A percentile compares a stretch with the other conserved stretches of the same genome.
These are phyloP conservation scores for Dichotomocladium elegans DNA, from an alignment of 371 early-diverging fungal genomes.

Conservation along the genomic window DNA sequence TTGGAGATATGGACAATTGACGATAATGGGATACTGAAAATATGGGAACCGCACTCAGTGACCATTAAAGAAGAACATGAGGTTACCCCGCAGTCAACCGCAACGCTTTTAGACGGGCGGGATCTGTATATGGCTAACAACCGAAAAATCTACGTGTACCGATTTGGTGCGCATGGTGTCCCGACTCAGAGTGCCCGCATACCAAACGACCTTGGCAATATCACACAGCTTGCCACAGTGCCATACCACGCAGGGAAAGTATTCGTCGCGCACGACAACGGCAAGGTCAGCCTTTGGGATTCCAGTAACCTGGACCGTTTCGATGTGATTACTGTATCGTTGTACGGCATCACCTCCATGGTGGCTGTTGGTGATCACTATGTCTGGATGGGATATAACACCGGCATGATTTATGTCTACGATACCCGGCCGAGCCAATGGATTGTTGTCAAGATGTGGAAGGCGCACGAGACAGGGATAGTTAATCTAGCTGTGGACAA, in stretches of 20 bases:
- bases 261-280: conserved; percentile 78
- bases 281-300: conserved; percentile 76
- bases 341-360: conserved; percentile 69
- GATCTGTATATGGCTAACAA: conserved; percentile 50
- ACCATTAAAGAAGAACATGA: not conserved
- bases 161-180: conserved; percentile 20
- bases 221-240: conserved; percentile 56
- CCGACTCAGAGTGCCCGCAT: conserved; percentile 25
- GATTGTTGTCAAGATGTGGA: conserved; percentile 70
- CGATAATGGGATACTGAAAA: conserved; percentile 63
- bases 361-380: conserved; percentile 57
- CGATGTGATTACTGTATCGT: conserved; percentile 51
- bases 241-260: conserved; percentile 46
- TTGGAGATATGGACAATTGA: conserved; percentile 74
- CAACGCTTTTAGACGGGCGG: conserved; percentile 45
- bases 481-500: conserved; percentile 56
- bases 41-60: conserved; percentile 57
- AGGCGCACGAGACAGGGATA: conserved; percentile 59
- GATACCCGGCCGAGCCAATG: conserved; percentile 57
- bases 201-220: conserved; percentile 54
- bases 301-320: conserved; percentile 37
- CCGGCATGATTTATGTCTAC: conserved; percentile 77
- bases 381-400: conserved; percentile 79
- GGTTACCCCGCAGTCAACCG: conserved; percentile 8
- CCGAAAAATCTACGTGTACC: conserved; percentile 11